Evolutionary conservation across 2,329 filamentous ascomycete genomes (phyloP).

Genomic region (Cryphonectria japonica): DNA sequence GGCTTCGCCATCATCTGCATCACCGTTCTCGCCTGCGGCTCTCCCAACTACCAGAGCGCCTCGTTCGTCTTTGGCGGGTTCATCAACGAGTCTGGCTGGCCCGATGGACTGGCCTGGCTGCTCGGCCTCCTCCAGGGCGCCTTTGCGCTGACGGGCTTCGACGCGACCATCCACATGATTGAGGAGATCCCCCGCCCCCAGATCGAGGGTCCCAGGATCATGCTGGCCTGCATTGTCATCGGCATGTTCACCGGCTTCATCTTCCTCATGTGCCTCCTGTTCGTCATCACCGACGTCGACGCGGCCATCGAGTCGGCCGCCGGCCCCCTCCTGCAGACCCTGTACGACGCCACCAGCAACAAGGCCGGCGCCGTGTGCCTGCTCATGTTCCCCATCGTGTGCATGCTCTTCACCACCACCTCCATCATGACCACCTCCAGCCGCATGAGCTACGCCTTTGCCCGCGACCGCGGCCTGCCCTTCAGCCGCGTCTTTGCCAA

Average conservation of each 20-base stretch:
- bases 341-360: conserved; percentile 64
- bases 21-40: conserved; percentile 67
- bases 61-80: conserved; percentile 70
- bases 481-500: conserved; percentile 62
- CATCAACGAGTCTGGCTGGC: conserved; percentile 71
- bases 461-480: conserved; percentile 69
- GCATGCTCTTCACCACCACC: conserved; percentile 65
- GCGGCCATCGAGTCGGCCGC: conserved; percentile 47
- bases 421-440: conserved; percentile 68
- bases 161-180: conserved; percentile 58
- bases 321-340: conserved; percentile 42
- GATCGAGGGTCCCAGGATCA: conserved; percentile 65
- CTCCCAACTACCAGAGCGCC: conserved; percentile 66
- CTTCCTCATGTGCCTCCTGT: conserved; percentile 59
- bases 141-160: conserved; percentile 55
- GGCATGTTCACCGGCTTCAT: conserved; percentile 62
- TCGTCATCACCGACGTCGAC: conserved; percentile 63
- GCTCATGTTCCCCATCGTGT: conserved; percentile 68
- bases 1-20: conserved; percentile 74
- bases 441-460: conserved; percentile 71
- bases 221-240: conserved; percentile 67
- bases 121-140: conserved; percentile 58
- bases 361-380: conserved; percentile 65
- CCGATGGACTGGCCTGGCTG: conserved; percentile 65
- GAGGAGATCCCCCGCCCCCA: conserved; percentile 59